These are phyloP conservation scores for Triangularia verruculosa DNA, from an alignment of 2,329 filamentous ascomycete species.

Conservation along the genomic window DNA sequence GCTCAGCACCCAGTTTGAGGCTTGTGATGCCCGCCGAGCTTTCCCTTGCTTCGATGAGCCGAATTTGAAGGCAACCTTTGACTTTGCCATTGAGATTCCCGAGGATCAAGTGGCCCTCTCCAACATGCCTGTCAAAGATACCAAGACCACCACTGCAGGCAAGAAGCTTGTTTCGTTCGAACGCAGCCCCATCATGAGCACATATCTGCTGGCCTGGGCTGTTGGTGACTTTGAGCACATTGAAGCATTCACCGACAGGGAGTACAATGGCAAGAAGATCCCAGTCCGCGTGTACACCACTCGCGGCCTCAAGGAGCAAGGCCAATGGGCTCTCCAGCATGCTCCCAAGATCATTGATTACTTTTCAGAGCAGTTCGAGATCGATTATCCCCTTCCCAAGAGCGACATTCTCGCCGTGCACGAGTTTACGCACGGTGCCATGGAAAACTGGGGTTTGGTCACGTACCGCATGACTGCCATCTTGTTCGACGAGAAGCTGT, in stretches of 20 bases:
- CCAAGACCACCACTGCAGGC: constrained; percentile 56
- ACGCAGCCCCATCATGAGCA: constrained; percentile 85
- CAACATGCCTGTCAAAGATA: constrained; percentile 89
- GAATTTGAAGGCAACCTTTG: constrained; percentile 93
- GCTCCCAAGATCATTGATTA: constrained; percentile 93
- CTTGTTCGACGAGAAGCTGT: constrained; percentile 90
- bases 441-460: constrained; percentile 96
- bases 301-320: constrained; percentile 88
- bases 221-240: constrained; percentile 97
- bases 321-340: constrained; percentile 82
- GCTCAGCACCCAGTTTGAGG: constrained; percentile 97
- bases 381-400: constrained; percentile 92
- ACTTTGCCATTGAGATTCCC: constrained; percentile 88
- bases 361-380: constrained; percentile 91
- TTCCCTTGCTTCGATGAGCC: constrained; percentile 99
- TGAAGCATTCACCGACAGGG: constrained; percentile 82
- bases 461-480: constrained; percentile 95
- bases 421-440: constrained; percentile 83
- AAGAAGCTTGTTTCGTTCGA: constrained; percentile 77
- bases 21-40: constrained; percentile 88
- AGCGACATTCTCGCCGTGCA: constrained; percentile 87
- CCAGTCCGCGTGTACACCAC: constrained; percentile 97
- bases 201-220: constrained; percentile 87
- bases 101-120: constrained; percentile 83
- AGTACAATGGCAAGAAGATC: constrained; percentile 86